A percentile compares a stretch with the other conserved stretches of the same genome.
phyloP scores from a whole-genome alignment of 768 basidiomycete species.

The Termitomyces bulborhizus region DNA sequence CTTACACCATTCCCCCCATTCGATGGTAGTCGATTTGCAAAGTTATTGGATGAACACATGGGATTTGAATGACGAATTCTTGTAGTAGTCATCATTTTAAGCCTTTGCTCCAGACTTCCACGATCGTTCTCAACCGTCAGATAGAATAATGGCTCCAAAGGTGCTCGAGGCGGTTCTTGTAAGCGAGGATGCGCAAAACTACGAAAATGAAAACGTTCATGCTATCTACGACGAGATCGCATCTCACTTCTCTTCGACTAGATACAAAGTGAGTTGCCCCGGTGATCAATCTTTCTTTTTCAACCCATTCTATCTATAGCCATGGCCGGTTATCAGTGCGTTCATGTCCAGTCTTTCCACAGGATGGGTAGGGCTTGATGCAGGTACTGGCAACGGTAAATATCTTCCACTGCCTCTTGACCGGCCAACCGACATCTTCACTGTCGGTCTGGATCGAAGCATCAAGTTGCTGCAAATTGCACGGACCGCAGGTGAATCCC shows the following conservation, averaged over 20 bases:
- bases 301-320: slow-evolving; percentile 34
- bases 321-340: slow-evolving; percentile 80
- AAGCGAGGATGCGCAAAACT: slow-evolving; percentile 44
- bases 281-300: background rate
- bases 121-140: slow-evolving; percentile 2
- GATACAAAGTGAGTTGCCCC: slow-evolving; percentile 64
- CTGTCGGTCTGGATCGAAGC: slow-evolving; percentile 83
- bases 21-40: slow-evolving; percentile 60
- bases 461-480: slow-evolving; percentile 74
- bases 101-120: slow-evolving; percentile 8
- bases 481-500: slow-evolving; percentile 45
- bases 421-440: slow-evolving; percentile 54
- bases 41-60: slow-evolving; percentile 73
- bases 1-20: slow-evolving; percentile 61
- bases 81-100: background rate
- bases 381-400: slow-evolving; percentile 97
- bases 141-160: slow-evolving; percentile 11
- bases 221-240: slow-evolving; percentile 82
- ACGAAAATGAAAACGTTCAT: slow-evolving; percentile 78
- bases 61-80: slow-evolving; percentile 40
- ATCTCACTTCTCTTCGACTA: slow-evolving; percentile 79
- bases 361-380: slow-evolving; percentile 87
- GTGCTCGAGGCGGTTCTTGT: slow-evolving; percentile 35
- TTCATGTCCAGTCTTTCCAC: slow-evolving; percentile 69
- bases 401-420: slow-evolving; percentile 77